Conservation (phyloP, 768 basidiomycete genomes). For the Phlebiopsis gigantea region DNA sequence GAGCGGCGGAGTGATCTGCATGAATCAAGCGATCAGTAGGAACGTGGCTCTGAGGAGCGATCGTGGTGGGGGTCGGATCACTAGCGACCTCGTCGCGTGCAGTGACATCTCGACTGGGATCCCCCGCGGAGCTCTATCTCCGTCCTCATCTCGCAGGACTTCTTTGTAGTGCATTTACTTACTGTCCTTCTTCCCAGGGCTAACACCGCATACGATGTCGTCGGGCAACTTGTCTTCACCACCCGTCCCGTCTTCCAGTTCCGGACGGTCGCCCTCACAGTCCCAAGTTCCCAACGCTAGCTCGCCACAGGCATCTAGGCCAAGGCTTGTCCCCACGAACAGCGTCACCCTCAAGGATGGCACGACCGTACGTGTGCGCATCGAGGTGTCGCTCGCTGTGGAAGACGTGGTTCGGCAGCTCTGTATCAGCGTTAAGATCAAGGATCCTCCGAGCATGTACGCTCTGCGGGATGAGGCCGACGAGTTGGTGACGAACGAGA, state of each 20-base stretch:
- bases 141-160: too few species aligned
- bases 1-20: not conserved
- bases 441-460: slow-evolving; percentile 65
- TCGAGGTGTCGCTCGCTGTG: slow-evolving; percentile 79
- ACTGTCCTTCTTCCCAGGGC: not conserved
- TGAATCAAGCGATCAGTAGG: not conserved
- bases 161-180: too few species aligned
- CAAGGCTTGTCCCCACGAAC: slow-evolving; percentile 73
- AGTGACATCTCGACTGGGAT: not conserved
- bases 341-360: slow-evolving; percentile 76
- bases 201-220: not conserved
- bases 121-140: not conserved
- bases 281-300: slow-evolving; percentile 26
- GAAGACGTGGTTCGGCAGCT: slow-evolving; percentile 83
- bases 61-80: not conserved
- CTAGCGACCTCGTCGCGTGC: not conserved
- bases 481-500: slow-evolving; percentile 84
- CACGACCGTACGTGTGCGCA: slow-evolving; percentile 71
- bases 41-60: not conserved
- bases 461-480: slow-evolving; percentile 80
- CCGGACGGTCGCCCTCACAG: slow-evolving; percentile 6
- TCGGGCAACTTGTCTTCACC: not conserved
- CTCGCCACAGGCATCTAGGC: slow-evolving; percentile 25
- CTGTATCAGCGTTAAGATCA: slow-evolving; percentile 75
- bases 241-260: not conserved